Evolutionary conservation across 2,329 filamentous ascomycete genomes (phyloP), one percentile per base, ranked within the genome.

Genomic region (Monosporascus sp.): DNA sequence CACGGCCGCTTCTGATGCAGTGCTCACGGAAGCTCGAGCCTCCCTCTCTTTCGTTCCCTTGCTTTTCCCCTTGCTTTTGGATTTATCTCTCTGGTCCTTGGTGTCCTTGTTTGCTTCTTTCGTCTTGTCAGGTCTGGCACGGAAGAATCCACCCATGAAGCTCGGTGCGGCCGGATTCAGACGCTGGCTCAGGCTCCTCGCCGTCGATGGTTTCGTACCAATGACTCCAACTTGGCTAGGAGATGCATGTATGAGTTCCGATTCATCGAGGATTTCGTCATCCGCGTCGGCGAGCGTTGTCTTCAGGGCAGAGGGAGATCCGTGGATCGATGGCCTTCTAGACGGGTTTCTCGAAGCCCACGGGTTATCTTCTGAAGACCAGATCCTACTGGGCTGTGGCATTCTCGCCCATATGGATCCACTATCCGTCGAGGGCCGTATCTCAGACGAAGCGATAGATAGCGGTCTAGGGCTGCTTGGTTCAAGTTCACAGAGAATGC

Each of bases 91-190:
- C 22, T 14, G 18, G 7, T 38, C 24, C 43, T 65, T 72, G 27
- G 52, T 49, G 7, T 67, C 65, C 48, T 64, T 69, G 52, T 71
- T 71, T 11, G 52, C 50, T 11, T 68, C 64, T 50, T 61, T 69
- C 15, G 66, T 66, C 45, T 57, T 68, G 20, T 65, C 60, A 58
- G 66, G 22, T 62, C 61, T 76, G 31, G 67, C 68, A 5, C 78
- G 76, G 62, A 85, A 82, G 54, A 94, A 82, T 38, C 85, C 80
- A 9, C 80, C 86, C 71, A 88, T 93, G 67, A 97, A 97, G 1
- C 88, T 89, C 8, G 92, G 92, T 0, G 93, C 94, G 7, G 89
- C 83, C 7, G 94, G 94, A 63, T 99, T 97, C 27, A 97, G 78
- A 63, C 71, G 85, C 73, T 69, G 85, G 70, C 66, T 86, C 74